These are phyloP conservation scores for Colletotrichum sansevieriae DNA, from an alignment of 2,329 filamentous ascomycete genomes.

Conservation along the genomic window DNA sequence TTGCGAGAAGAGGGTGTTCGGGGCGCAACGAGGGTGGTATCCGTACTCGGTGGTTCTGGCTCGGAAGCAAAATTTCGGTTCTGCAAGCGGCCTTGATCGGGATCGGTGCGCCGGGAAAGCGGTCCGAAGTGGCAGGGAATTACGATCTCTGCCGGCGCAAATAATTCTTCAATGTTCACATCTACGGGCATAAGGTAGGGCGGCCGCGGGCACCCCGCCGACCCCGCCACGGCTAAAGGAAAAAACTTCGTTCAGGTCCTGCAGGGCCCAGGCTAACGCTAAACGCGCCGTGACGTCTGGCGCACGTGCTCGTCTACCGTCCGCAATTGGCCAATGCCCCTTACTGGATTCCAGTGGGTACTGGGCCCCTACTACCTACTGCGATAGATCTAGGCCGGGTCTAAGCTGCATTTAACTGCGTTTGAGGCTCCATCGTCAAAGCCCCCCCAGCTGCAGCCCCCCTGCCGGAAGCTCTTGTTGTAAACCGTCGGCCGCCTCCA, in stretches of 20 bases:
- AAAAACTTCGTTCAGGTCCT: constrained; percentile 18
- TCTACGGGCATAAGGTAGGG: neutral
- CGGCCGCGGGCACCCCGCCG: constrained; percentile 19
- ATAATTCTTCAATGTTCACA: constrained; percentile 19
- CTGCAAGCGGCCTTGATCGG: constrained; percentile 23
- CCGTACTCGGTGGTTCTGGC: neutral
- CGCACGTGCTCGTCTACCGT: constrained; percentile 33
- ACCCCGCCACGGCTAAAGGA: constrained; percentile 30
- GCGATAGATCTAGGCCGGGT: constrained; percentile 24
- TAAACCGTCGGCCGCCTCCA: constrained; percentile 38
- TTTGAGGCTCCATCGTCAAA: constrained; percentile 15
- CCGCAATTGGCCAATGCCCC: constrained; percentile 40
- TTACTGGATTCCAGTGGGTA: constrained; percentile 28
- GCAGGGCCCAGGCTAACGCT: neutral
- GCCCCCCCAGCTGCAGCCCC: constrained; percentile 15
- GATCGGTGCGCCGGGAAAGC: constrained; percentile 19
- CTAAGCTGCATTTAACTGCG: constrained; percentile 26
- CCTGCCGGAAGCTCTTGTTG: constrained; percentile 39
- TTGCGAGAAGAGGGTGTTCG: constrained; percentile 15
- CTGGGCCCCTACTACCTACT: constrained; percentile 20
- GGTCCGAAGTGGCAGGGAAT: constrained; percentile 28
- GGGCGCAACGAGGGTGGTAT: neutral
- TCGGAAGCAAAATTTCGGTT: constrained; percentile 12
- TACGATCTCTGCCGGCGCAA: constrained; percentile 28
- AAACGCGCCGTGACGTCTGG: constrained; percentile 32